Evolutionary conservation across 2,329 filamentous ascomycete species (phyloP), one percentile per base, ranked within the genome.

Genomic region (Neonectria hederae): DNA sequence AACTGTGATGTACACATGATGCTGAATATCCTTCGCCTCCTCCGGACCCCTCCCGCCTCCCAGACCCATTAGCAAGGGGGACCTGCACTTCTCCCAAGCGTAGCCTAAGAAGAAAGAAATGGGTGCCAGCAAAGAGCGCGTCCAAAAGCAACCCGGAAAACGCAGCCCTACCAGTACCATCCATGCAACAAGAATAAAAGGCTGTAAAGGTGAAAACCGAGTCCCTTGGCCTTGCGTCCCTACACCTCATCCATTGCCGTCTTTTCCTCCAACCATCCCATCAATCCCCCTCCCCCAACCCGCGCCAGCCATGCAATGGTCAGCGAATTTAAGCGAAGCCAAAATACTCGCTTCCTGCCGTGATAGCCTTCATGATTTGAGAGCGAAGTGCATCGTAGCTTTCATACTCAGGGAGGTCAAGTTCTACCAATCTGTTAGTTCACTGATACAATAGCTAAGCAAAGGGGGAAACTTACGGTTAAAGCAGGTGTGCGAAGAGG

Each of bases 401-500:
- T 76, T 98, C 96, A 77, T 99, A 99, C 82, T 99, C 96, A 45
- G 96, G 96, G 72, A 99, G 88, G 83, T 99, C 96, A 77, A 99
- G 93, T 83, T 99, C 94, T 97, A 78, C 65, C 57, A 49, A 17
- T 40, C 11, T 17, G 38, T 64, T 53, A 69, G 72, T 86, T 75
- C 85, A 80, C 21, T 69, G 26, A 79, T 69, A 24, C 57, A 46
- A 40, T 13, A 4, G 67, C 85, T 76, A 83, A 81, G 70, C 69
- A 58, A 49, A 40, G 17, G n/a, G 38, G 7, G 24, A 22, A 45
- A 91, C 93, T 91, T 88, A 97, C 94, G 96, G 79, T 99, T 99
- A 83, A 99, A 99, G 85, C 96, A 99, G 68, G 96, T 99, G 80
- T 99, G 97, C 73, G 94, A 97, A 74, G 93, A 97, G 61, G 96